Conservation (phyloP, 352 stramenopile species). For the Globisporangium polare region DNA sequence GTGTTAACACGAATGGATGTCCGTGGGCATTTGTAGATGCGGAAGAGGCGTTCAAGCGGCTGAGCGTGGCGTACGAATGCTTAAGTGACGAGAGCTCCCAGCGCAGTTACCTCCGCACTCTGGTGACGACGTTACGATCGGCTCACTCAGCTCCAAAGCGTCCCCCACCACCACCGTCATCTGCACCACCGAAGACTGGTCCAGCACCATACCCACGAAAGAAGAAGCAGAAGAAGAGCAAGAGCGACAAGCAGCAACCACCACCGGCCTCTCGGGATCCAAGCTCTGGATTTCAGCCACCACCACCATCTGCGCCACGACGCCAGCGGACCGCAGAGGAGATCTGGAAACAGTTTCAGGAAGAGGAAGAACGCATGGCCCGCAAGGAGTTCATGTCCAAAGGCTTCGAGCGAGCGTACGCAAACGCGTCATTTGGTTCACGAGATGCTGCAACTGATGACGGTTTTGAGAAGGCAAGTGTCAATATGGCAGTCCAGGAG, state of each 20-base stretch:
- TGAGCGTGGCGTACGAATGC: conserved; percentile 78
- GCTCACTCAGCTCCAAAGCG: neutral
- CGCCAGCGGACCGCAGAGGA: conserved; percentile 52
- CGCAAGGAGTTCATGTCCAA: conserved; percentile 48
- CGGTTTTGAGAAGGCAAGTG: neutral
- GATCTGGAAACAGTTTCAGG: conserved; percentile 64
- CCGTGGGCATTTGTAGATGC: conserved; percentile 33
- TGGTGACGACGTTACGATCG: conserved; percentile 14
- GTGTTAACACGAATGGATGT: neutral
- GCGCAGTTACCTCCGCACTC: conserved; percentile 41
- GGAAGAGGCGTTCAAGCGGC: conserved; percentile 71
- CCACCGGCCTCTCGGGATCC: neutral
- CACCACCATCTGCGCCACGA: conserved; percentile 12
- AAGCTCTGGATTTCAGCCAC: neutral
- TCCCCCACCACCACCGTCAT: conserved; percentile 3
- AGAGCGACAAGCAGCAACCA: conserved; percentile 4
- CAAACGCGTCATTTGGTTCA: conserved; percentile 19
- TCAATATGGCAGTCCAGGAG: conserved; percentile 18
- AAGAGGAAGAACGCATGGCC: conserved; percentile 65
- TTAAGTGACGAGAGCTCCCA: conserved; percentile 43
- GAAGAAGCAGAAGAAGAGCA: conserved; percentile 14
- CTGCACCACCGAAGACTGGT: neutral
- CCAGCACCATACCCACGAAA: conserved; percentile 21
- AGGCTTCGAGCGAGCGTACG: conserved; percentile 64
- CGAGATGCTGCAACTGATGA: neutral